phyloP scores from a whole-genome alignment of 2,329 filamentous ascomycete species.

The Cadophora gregata region DNA sequence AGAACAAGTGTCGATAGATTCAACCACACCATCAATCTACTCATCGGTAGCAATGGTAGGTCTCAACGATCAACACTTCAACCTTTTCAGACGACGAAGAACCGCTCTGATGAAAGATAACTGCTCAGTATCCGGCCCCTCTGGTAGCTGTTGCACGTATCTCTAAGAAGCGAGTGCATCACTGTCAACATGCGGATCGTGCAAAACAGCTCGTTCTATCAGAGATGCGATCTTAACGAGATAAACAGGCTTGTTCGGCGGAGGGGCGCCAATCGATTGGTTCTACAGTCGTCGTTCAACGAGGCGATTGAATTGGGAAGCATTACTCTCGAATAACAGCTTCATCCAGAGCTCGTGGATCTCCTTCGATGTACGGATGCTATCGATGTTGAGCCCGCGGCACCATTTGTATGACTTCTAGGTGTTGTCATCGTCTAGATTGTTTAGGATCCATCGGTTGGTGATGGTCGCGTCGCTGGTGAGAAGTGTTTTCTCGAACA shows the following conservation, averaged over 20 bases:
- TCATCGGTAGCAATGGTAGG: neutral
- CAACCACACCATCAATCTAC: neutral
- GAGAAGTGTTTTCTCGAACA: neutral
- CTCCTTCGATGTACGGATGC: neutral
- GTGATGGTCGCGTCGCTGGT: neutral
- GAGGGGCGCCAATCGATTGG: neutral
- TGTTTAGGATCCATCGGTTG: neutral
- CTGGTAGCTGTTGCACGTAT: neutral
- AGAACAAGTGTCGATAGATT: neutral
- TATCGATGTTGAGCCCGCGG: neutral
- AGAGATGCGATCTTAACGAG: neutral
- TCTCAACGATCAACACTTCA: neutral
- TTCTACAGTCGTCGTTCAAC: neutral
- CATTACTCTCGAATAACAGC: neutral
- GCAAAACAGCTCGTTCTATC: neutral
- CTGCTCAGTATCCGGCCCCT: neutral
- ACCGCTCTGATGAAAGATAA: neutral
- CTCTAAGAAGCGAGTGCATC: neutral
- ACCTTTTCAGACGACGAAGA: neutral
- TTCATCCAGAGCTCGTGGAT: neutral
- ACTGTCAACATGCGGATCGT: neutral
- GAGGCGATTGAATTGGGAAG: neutral
- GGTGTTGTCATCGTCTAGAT: neutral
- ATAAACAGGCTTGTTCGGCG: neutral
- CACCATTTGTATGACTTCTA: neutral